phyloP scores from a whole-genome alignment of 192 early-diverging fungal genomes.

The Allomyces javanicus region DNA sequence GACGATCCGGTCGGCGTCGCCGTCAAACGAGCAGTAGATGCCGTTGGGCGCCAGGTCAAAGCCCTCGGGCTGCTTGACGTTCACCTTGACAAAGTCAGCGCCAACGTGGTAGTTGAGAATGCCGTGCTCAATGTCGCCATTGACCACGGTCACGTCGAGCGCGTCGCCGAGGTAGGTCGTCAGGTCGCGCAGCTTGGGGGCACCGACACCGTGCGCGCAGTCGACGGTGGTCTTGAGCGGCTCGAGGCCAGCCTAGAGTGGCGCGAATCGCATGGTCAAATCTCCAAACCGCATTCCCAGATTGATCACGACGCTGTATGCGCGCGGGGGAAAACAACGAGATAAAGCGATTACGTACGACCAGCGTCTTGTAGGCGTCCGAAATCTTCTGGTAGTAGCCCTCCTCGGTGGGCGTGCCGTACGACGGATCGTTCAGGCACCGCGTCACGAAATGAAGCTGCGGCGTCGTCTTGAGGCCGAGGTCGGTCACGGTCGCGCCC shows the following conservation, averaged over 20 bases:
- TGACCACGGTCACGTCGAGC: slow-evolving; percentile 45
- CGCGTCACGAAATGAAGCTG: slow-evolving; percentile 89
- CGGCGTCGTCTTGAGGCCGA: slow-evolving; percentile 82
- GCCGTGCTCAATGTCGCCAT: slow-evolving; percentile 49
- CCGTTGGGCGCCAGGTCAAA: slow-evolving; percentile 38
- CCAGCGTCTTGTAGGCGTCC: slow-evolving; percentile 58
- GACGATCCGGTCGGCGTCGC: slow-evolving; percentile 95
- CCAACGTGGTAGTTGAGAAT: slow-evolving; percentile 81
- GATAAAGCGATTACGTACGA: slow-evolving; percentile 23
- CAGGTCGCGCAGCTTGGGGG: slow-evolving; percentile 66
- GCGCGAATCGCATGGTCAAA: not conserved
- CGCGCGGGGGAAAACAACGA: not conserved
- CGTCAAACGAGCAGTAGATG: slow-evolving; percentile 80
- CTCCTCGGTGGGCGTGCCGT: slow-evolving; percentile 74
- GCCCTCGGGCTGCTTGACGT: slow-evolving; percentile 58
- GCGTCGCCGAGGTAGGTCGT: slow-evolving; percentile 38
- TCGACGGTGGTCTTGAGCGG: slow-evolving; percentile 50
- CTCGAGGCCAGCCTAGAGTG: slow-evolving; percentile 28
- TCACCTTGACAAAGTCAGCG: slow-evolving; percentile 93
- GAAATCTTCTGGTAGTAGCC: slow-evolving; percentile 87
- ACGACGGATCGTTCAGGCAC: slow-evolving; percentile 64
- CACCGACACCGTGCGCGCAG: slow-evolving; percentile 93
- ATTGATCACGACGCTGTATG: not conserved
- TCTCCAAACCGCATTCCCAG: not conserved
- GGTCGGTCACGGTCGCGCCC: slow-evolving; percentile 48